A percentile compares a stretch with the other conserved stretches of the same genome.
These are phyloP conservation scores for Eucalyptus fibrosa DNA, from an alignment of 345 rosid species.

Conservation along the genomic window DNA sequence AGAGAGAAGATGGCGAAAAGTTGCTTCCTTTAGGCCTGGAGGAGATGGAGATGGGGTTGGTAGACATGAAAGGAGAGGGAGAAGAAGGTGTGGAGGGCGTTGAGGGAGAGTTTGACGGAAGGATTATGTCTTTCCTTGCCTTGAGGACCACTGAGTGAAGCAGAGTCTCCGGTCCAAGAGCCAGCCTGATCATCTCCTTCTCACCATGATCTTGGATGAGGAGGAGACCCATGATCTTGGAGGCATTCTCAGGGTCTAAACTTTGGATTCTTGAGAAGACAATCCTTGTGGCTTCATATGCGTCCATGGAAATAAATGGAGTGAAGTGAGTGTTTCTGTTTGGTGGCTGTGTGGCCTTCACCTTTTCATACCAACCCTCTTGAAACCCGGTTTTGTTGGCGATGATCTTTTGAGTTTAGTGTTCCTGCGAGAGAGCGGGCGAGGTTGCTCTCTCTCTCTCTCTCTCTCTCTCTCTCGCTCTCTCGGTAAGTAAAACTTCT, in stretches of 20 bases:
- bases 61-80: slow-evolving; percentile 24
- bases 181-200: slow-evolving; percentile 87
- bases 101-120: slow-evolving; percentile 28
- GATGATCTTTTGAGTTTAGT: neutral
- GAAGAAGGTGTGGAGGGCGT: slow-evolving; percentile 36
- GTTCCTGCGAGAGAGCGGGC: neutral
- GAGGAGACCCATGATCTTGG: slow-evolving; percentile 89
- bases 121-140: slow-evolving; percentile 63
- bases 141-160: slow-evolving; percentile 60
- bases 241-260: slow-evolving; percentile 79
- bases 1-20: slow-evolving; percentile 16
- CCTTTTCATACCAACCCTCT: slow-evolving; percentile 16
- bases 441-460: neutral
- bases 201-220: slow-evolving; percentile 92
- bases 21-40: neutral
- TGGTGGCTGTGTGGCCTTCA: slow-evolving; percentile 1
- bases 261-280: slow-evolving; percentile 78
- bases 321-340: neutral
- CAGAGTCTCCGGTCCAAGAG: slow-evolving; percentile 78
- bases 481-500: slow-evolving; percentile 24
- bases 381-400: neutral
- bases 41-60: slow-evolving; percentile 16
- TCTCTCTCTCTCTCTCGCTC: neutral
- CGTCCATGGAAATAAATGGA: slow-evolving; percentile 39
- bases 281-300: slow-evolving; percentile 79